phyloP scores from a whole-genome alignment of 1,284 basidiomycete genomes.

The Cryptococcus sp. region DNA sequence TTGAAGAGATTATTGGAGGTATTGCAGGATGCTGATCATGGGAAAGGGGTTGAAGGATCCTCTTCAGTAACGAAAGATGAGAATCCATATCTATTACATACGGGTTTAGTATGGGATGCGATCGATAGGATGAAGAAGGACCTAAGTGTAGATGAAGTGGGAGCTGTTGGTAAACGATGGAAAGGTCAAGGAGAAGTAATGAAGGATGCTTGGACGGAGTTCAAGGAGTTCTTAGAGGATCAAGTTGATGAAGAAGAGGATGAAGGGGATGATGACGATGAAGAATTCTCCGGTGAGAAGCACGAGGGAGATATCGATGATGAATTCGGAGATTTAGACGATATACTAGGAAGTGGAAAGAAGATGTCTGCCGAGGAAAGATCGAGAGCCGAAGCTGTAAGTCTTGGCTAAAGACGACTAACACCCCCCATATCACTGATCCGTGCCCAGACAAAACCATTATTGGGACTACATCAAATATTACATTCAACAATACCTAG shows the following conservation, averaged over 20 bases:
- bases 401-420: conserved; percentile 4
- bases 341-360: conserved; percentile 16
- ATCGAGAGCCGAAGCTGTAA: conserved; percentile 28
- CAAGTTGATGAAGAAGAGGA: conserved; percentile 21
- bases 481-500: conserved; percentile 33
- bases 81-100: conserved; percentile 33
- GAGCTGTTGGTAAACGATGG: conserved; percentile 27
- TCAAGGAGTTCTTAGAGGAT: conserved; percentile 37
- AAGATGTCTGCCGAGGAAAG: conserved; percentile 24
- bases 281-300: background rate
- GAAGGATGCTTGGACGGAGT: conserved; percentile 43
- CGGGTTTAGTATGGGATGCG: conserved; percentile 38
- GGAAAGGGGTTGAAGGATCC: background rate
- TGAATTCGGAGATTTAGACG: conserved; percentile 34
- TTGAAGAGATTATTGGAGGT: conserved; percentile 21
- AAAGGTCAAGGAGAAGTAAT: conserved; percentile 29
- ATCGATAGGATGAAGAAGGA: conserved; percentile 21
- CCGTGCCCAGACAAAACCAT: conserved; percentile 26
- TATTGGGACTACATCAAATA: conserved; percentile 36
- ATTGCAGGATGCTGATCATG: conserved; percentile 12
- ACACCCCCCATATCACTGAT: background rate
- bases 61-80: conserved; percentile 4
- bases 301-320: conserved; percentile 14
- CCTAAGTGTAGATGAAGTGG: conserved; percentile 20
- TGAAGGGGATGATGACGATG: conserved; percentile 10